A percentile compares a stretch with the other conserved stretches of the same genome.
phyloP scores from a whole-genome alignment of 352 stramenopile genomes.

The Phytophthora hibernalis region DNA sequence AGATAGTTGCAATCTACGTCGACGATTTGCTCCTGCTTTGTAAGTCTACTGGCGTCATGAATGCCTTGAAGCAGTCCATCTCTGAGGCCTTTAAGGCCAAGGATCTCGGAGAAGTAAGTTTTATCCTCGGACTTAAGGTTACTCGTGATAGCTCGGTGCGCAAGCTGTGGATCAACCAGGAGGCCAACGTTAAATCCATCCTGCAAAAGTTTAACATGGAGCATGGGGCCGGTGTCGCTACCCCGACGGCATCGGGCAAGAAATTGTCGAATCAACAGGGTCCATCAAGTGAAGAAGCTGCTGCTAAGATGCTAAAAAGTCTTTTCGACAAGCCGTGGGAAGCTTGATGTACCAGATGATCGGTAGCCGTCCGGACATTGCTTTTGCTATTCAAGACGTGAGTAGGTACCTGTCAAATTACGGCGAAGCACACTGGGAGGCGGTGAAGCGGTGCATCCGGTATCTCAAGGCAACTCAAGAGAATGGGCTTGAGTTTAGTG shows the following conservation, averaged over 20 bases:
- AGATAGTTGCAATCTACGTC: conserved; percentile 24
- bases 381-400: too few relatives aligned
- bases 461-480: conserved; percentile 27
- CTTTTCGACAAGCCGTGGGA: conserved; percentile 22
- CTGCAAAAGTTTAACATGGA: conserved; percentile 24
- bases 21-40: conserved; percentile 22
- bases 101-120: conserved; percentile 12
- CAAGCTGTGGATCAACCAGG: conserved; percentile 25
- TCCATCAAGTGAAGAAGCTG: too few relatives aligned
- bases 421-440: conserved; percentile 20
- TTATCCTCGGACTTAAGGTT: too few relatives aligned
- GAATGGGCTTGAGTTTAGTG: too few relatives aligned
- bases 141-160: background rate
- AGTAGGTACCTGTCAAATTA: too few relatives aligned
- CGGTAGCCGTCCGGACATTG: too few relatives aligned
- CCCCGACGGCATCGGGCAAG: too few relatives aligned
- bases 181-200: background rate
- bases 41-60: background rate
- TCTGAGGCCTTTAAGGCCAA: conserved; percentile 10
- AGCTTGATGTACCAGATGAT: conserved; percentile 37
- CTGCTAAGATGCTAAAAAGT: conserved; percentile 9
- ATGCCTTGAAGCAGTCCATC: conserved; percentile 2
- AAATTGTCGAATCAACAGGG: too few relatives aligned
- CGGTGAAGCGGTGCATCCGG: conserved; percentile 8
- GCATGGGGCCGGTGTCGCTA: background rate